These are phyloP conservation scores for Firmiana major DNA, from an alignment of 345 rosid genomes.

Conservation along the genomic window DNA sequence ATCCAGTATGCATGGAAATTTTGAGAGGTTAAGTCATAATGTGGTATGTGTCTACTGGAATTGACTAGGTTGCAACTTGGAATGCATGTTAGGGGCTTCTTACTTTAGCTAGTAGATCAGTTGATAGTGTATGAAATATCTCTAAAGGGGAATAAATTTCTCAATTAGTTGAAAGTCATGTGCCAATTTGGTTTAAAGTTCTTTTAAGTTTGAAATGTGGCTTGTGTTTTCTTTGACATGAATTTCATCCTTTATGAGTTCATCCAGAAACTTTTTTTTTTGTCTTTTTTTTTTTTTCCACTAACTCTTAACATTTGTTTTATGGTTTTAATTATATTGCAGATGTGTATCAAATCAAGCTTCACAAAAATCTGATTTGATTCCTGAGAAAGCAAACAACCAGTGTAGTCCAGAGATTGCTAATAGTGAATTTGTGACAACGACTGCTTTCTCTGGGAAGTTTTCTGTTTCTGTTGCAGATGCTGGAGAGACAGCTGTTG, in stretches of 20 bases:
- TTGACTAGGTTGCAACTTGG: neutral
- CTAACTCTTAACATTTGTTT: neutral
- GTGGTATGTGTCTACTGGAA: neutral
- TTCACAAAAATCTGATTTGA: constrained; percentile 38
- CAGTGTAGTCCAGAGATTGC: constrained; percentile 36
- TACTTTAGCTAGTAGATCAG: neutral
- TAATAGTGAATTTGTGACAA: constrained; percentile 38
- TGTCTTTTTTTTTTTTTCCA: constrained; percentile 8
- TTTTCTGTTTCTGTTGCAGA: constrained; percentile 82
- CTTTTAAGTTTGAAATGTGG: neutral
- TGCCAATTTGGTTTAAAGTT: neutral
- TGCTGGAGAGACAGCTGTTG: constrained; percentile 90
- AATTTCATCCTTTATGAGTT: neutral
- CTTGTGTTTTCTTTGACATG: neutral
- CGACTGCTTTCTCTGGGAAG: constrained; percentile 58
- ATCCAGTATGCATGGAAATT: constrained; percentile 4
- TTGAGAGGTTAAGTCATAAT: neutral
- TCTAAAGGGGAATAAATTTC: neutral
- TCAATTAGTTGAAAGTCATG: constrained; percentile 1
- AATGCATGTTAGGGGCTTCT: neutral
- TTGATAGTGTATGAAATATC: neutral
- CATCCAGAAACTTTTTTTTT: neutral
- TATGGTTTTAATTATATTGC: constrained; percentile 24
- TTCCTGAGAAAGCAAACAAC: constrained; percentile 37
- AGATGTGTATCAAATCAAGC: constrained; percentile 62